Evolutionary conservation across 2,329 filamentous ascomycete genomes (phyloP), one percentile per base, ranked within the genome.

Genomic region (Verticillium klebahnii): DNA sequence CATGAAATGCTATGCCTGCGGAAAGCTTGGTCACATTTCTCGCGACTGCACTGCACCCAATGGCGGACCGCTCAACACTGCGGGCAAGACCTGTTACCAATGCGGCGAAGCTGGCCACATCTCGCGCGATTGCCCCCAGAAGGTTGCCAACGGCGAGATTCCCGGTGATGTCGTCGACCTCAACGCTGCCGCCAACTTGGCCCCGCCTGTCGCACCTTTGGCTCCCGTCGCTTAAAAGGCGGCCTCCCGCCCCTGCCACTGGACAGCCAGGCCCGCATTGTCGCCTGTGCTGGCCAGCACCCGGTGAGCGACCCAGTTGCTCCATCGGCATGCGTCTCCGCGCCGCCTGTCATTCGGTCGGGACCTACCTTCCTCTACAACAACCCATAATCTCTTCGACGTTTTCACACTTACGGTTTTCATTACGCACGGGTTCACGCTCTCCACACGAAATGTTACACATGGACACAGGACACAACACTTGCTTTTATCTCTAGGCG

Each of bases 1-100:
- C 66, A 96, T 97, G 92, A 97, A 97, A 82, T 97, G 93, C 85
- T 97, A 97, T 73, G 93, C 93, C 68, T 97, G 93, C 75, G 93
- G 93, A 75, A 97, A 97, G 82, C 87, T 96, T 69, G 92, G 92
- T 59, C 64, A 97, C 80, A 97, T 97, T 77, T 96, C 91, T 12
- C 82, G 84, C 71, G 95, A 99, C 79, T 99, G 95, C 84, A 97
- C 93, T 56, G 92, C 94, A 65, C 94, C 95, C 67, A 98, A 98
- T 77, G 95, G 95, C 62, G 95, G 95, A 29, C 93, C 94, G 56
- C 84, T 98, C 68, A 97, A 95, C 85, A 96, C 92, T 67, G 92
- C 92, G 66, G 94, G 94, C 74, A 99, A 98, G 88, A 97, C 93
- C 67, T 99, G 95, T 87, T 99, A 99, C 83, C 90, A 93, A 77